Conservation (phyloP, 257 asterid species). For the Phtheirospermum japonicum region DNA sequence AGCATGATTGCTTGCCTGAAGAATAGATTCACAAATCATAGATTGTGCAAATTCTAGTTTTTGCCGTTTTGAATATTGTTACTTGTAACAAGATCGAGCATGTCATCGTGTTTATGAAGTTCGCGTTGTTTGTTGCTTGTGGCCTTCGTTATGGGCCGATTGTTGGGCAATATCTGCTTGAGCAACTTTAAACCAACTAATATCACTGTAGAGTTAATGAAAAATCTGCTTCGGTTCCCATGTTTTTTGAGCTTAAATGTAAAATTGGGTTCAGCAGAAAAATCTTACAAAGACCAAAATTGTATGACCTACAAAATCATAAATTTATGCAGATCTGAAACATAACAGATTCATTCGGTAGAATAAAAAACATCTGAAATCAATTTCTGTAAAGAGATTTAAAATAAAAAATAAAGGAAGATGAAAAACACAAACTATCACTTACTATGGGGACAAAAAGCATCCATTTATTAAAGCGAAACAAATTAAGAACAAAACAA, state of each 20-base stretch:
- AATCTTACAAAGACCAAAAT: too few relatives aligned
- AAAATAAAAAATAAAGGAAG: too few relatives aligned
- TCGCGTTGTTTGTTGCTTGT: background rate
- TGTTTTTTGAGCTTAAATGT: background rate
- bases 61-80: background rate
- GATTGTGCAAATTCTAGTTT: slow-evolving; percentile 11
- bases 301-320: too few relatives aligned
- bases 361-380: too few relatives aligned
- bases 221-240: background rate
- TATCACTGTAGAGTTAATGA: background rate
- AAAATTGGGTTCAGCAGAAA: background rate
- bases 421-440: too few relatives aligned
- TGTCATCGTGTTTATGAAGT: background rate
- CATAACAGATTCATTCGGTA: too few relatives aligned
- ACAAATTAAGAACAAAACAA: background rate
- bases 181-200: background rate
- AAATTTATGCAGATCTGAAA: too few relatives aligned
- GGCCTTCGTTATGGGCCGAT: background rate
- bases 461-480: too few relatives aligned
- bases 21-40: background rate
- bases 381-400: too few relatives aligned
- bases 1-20: slow-evolving; percentile 4
- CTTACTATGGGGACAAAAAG: too few relatives aligned
- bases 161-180: background rate
- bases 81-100: background rate